Conservation (phyloP, 2,329 filamentous ascomycete species). For the Penicillium sp. region DNA sequence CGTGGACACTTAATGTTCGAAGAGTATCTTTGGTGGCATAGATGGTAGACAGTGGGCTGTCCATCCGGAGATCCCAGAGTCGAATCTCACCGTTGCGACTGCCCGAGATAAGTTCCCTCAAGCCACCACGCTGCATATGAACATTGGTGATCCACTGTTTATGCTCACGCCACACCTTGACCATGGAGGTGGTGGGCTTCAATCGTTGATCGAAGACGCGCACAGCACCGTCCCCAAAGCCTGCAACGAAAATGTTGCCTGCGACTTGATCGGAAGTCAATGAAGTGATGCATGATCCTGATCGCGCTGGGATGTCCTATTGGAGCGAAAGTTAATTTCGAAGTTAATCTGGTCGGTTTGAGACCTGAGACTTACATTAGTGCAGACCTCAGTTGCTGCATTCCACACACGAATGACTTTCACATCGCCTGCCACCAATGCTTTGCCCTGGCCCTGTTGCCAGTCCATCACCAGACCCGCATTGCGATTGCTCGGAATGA, state of each 20-base stretch:
- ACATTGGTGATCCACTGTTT: slow-evolving; percentile 93
- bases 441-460: slow-evolving; percentile 94
- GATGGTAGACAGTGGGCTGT: slow-evolving; percentile 66
- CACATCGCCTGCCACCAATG: slow-evolving; percentile 93
- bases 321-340: slow-evolving; percentile 3
- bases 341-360: too few relatives aligned
- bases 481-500: slow-evolving; percentile 89
- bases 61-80: slow-evolving; percentile 92
- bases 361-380: slow-evolving; percentile 52
- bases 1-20: slow-evolving; percentile 83
- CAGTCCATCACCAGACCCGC: slow-evolving; percentile 96
- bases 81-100: slow-evolving; percentile 90
- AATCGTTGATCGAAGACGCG: slow-evolving; percentile 87
- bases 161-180: slow-evolving; percentile 94
- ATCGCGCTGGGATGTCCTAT: slow-evolving; percentile 84
- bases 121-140: slow-evolving; percentile 91
- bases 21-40: slow-evolving; percentile 70
- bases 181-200: slow-evolving; percentile 81
- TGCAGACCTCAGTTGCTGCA: slow-evolving; percentile 84
- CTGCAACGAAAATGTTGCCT: slow-evolving; percentile 90
- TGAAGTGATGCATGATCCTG: slow-evolving; percentile 90
- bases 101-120: slow-evolving; percentile 83
- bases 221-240: slow-evolving; percentile 91
- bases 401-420: slow-evolving; percentile 96
- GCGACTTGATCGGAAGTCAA: slow-evolving; percentile 97